phyloP scores from a whole-genome alignment of 1,284 basidiomycete genomes.

The Cutaneotrichosporon cyanovorans region DNA sequence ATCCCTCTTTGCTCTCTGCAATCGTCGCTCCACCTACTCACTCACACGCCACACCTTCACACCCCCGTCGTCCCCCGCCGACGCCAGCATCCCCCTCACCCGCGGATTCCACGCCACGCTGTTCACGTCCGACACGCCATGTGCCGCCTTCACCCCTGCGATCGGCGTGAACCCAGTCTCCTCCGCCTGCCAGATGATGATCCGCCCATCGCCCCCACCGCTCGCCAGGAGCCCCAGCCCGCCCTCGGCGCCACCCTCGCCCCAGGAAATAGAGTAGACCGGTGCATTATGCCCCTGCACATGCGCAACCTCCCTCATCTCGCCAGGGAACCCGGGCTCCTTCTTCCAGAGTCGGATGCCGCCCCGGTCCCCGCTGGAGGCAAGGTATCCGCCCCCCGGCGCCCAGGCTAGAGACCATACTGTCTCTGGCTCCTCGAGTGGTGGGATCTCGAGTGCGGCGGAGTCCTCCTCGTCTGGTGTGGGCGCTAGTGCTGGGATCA shows the following conservation, averaged over 20 bases:
- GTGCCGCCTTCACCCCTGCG: conserved; percentile 32
- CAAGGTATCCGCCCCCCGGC: conserved; percentile 73
- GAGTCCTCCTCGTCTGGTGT: conserved; percentile 26
- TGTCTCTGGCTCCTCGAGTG: conserved; percentile 51
- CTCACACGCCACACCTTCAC: conserved; percentile 50
- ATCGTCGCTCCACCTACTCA: conserved; percentile 7
- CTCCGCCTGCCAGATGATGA: conserved; percentile 48
- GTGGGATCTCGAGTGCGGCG: conserved; percentile 32
- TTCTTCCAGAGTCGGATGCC: conserved; percentile 30
- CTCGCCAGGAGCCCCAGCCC: conserved; percentile 48
- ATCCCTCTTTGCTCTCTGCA: too few species aligned
- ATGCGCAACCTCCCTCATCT: conserved; percentile 20
- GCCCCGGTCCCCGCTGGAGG: conserved; percentile 48
- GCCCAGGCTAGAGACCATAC: conserved; percentile 83
- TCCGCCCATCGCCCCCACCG: conserved; percentile 52
- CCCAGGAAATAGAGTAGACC: not conserved
- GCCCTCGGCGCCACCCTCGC: not conserved
- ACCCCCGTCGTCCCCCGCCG: conserved; percentile 53
- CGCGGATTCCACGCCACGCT: conserved; percentile 49
- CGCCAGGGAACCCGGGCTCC: not conserved
- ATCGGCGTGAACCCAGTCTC: conserved; percentile 14
- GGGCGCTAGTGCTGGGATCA: conserved; percentile 8
- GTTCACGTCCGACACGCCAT: conserved; percentile 52
- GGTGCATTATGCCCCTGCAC: not conserved
- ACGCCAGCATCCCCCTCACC: conserved; percentile 47